phyloP scores from a whole-genome alignment of 2,329 filamentous ascomycete genomes.

The Phaeosphaeriaceae sp. region DNA sequence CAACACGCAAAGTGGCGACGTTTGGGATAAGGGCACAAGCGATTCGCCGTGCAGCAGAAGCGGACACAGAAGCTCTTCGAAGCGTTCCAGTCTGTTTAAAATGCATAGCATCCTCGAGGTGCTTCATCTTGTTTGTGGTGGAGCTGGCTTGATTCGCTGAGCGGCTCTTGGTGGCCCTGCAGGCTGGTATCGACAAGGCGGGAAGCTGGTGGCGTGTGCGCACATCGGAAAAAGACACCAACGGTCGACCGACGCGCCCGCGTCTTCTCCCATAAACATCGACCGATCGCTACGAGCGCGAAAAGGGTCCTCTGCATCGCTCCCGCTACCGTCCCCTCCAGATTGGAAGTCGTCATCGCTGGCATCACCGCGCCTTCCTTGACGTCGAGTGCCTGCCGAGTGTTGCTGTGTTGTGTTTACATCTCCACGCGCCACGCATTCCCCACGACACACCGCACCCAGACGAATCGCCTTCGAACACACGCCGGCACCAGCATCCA shows the following conservation, averaged over 20 bases:
- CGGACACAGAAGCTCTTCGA: neutral
- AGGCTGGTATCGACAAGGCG: neutral
- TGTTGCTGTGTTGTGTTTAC: constrained; percentile 27
- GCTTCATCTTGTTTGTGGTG: constrained; percentile 23
- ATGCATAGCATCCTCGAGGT: constrained; percentile 2
- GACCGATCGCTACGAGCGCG: constrained; percentile 34
- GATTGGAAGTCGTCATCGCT: constrained; percentile 23
- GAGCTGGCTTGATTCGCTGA: constrained; percentile 24
- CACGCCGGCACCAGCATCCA: constrained; percentile 26
- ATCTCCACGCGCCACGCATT: constrained; percentile 20
- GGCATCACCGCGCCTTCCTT: neutral
- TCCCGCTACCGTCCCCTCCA: constrained; percentile 13
- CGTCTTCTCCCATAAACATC: constrained; percentile 33
- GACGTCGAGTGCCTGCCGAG: constrained; percentile 10
- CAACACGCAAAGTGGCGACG: neutral
- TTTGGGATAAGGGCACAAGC: neutral
- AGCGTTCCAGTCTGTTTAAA: neutral
- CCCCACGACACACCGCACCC: constrained; percentile 17
- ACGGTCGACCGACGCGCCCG: constrained; percentile 27
- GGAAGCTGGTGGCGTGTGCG: neutral
- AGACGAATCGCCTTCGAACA: constrained; percentile 32
- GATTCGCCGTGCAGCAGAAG: constrained; percentile 2
- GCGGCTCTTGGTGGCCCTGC: constrained; percentile 11
- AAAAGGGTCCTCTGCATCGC: constrained; percentile 34
- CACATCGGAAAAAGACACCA: constrained; percentile 23